Evolutionary conservation across 2,329 filamentous ascomycete genomes (phyloP).

Genomic region (Coleophoma eucalyptorum): DNA sequence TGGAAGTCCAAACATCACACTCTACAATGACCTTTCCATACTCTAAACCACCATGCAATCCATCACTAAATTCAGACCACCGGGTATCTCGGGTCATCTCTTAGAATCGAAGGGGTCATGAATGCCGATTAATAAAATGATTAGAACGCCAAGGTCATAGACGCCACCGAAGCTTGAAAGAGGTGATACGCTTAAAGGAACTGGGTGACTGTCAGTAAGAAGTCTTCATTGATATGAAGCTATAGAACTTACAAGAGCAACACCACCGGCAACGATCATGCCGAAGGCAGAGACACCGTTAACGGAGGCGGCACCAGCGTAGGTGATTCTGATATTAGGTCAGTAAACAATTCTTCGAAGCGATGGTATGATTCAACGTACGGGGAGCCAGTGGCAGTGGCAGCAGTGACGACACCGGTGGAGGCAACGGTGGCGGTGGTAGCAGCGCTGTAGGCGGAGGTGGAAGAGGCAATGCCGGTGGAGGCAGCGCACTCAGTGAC

Average conservation of each 20-base stretch:
- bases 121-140: conserved; percentile 16
- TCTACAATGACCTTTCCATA: conserved; percentile 13
- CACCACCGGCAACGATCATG: conserved; percentile 27
- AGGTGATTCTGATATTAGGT: conserved; percentile 13
- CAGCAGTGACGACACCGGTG: conserved; percentile 13
- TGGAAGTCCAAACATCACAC: conserved; percentile 17
- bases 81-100: conserved; percentile 15
- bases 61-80: conserved; percentile 13
- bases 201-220: conserved; percentile 16
- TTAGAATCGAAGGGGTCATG: conserved; percentile 18
- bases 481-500: conserved; percentile 1
- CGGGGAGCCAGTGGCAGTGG: conserved; percentile 14
- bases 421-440: conserved; percentile 7
- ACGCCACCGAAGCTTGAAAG: conserved; percentile 15
- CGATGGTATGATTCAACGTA: conserved; percentile 12
- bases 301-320: conserved; percentile 21
- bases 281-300: conserved; percentile 24
- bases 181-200: conserved; percentile 21
- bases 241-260: conserved; percentile 25
- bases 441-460: conserved; percentile 4
- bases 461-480: conserved; percentile 7
- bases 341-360: conserved; percentile 7
- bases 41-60: conserved; percentile 11
- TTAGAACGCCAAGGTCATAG: conserved; percentile 15
- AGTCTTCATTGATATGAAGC: background rate